These are phyloP conservation scores for Rhodomyrtus psidioides DNA, from an alignment of 441 rosid species.

Conservation along the genomic window DNA sequence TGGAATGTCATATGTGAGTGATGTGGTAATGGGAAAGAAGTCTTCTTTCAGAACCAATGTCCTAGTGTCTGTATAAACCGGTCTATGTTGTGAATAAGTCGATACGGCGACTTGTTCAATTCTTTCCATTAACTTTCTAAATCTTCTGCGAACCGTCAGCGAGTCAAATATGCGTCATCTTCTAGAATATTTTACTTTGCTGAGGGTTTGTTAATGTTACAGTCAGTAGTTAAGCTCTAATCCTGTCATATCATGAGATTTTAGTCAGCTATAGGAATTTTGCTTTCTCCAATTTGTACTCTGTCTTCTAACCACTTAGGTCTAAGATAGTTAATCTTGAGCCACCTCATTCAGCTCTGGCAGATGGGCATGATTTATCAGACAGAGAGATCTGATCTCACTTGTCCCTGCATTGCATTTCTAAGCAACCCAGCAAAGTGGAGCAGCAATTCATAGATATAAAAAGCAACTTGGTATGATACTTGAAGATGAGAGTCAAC, in stretches of 20 bases:
- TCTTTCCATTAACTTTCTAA: not conserved
- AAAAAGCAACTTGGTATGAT: not conserved
- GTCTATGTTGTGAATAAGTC: not conserved
- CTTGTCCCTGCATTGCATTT: not conserved
- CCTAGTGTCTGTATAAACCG: not conserved
- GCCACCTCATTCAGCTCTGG: not conserved
- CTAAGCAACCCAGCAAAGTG: not conserved
- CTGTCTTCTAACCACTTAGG: not conserved
- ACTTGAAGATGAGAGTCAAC: not conserved
- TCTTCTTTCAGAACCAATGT: not conserved
- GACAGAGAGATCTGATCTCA: slow-evolving; percentile 1
- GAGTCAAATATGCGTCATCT: not conserved
- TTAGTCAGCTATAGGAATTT: not conserved
- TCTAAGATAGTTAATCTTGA: not conserved
- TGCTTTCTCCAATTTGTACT: not conserved
- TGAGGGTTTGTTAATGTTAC: not conserved
- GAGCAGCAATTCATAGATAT: not conserved
- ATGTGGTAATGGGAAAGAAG: not conserved
- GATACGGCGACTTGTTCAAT: not conserved
- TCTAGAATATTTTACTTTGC: not conserved
- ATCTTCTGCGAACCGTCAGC: not conserved
- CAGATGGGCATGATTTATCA: slow-evolving; percentile 7
- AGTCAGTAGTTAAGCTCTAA: not conserved
- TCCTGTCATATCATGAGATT: not conserved
- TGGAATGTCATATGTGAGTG: not conserved